Evolutionary conservation across 2,329 filamentous ascomycete genomes (phyloP), one percentile per base, ranked within the genome.

Genomic region (Neofusicoccum umdonicola): DNA sequence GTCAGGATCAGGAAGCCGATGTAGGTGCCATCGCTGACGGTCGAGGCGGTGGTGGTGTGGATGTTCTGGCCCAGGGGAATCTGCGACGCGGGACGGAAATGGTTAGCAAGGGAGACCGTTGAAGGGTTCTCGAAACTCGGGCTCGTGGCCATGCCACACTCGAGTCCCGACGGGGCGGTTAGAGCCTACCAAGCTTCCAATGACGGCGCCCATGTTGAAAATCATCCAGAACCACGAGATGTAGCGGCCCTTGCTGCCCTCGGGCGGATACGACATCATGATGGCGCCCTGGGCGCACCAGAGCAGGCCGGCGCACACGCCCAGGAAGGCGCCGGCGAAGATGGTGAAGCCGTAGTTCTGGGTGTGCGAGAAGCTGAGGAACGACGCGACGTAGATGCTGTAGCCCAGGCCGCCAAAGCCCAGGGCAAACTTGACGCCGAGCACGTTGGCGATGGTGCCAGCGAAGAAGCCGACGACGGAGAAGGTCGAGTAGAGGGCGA

Each of bases 151-250:
- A 74, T 44, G 41, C 52, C 79, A 71, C 73, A 83, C 11, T 39
- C 22, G 4, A 13, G 15, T 34, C n/a, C 56, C 56, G 42, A 11
- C 35, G 19, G 42, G 39, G 51, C 39, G 57, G 63, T 12, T 58
- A 15, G 78, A 64, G 75, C 83, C 75, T 78, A 87, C 85, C 81
- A 88, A 74, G 72, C 89, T 88, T 67, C 93, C 93, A 76, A 97
- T 92, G 67, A 97, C 93, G 71, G 88, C 93, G 70, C 93, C 93
- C 66, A 93, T 78, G 78, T 97, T 97, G 84, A 97, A 97, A 72
- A 97, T 96, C 76, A 93, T 88, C 93, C 93, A 97, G 80, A 97
- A 97, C 81, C 88, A 88, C 66, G 90, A 90, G 76, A 97, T 96
- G 77, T 93, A 97, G 66, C 89, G 88, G 50, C 93, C 93, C 83